These are phyloP conservation scores for Anastatica hierochuntica DNA, from an alignment of 345 rosid genomes.

Conservation along the genomic window DNA sequence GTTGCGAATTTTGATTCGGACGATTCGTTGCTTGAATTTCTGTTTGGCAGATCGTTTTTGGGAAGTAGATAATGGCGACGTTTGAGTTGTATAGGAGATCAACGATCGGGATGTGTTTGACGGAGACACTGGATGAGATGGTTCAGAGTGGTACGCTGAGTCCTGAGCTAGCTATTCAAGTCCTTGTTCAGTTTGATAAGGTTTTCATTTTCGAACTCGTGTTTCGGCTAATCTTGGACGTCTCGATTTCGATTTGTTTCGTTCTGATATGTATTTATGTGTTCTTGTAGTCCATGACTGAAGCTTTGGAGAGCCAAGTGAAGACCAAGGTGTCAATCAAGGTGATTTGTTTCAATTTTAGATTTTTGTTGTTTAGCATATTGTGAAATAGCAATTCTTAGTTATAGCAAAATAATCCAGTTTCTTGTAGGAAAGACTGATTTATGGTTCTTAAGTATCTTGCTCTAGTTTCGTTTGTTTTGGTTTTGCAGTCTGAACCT, in stretches of 20 bases:
- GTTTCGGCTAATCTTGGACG: not conserved
- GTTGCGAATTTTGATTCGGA: not conserved
- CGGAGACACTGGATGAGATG: slow-evolving; percentile 96
- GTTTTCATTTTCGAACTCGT: slow-evolving; percentile 32
- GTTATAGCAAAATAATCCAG: too few relatives aligned
- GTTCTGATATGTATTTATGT: not conserved
- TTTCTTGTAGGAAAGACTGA: not conserved
- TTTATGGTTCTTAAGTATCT: not conserved
- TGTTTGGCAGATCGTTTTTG: slow-evolving; percentile 19
- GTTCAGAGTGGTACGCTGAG: slow-evolving; percentile 77
- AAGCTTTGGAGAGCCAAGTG: slow-evolving; percentile 82
- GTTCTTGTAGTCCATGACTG: slow-evolving; percentile 77
- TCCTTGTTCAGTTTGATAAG: slow-evolving; percentile 96
- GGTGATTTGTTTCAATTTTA: too few relatives aligned
- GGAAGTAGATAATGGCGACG: slow-evolving; percentile 62
- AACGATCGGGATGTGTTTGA: slow-evolving; percentile 94
- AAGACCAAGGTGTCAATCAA: slow-evolving; percentile 82
- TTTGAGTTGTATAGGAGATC: slow-evolving; percentile 95
- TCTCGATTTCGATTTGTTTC: too few relatives aligned
- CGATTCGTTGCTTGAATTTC: too few relatives aligned
- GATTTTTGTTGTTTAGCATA: too few relatives aligned
- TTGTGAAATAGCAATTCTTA: too few relatives aligned
- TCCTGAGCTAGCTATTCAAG: slow-evolving; percentile 94
- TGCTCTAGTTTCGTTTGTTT: not conserved
- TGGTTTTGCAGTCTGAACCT: not conserved